Base-by-base conservation (phyloP, 1,139 yeast species). In the Eremothecium cymbalariae region DNA sequence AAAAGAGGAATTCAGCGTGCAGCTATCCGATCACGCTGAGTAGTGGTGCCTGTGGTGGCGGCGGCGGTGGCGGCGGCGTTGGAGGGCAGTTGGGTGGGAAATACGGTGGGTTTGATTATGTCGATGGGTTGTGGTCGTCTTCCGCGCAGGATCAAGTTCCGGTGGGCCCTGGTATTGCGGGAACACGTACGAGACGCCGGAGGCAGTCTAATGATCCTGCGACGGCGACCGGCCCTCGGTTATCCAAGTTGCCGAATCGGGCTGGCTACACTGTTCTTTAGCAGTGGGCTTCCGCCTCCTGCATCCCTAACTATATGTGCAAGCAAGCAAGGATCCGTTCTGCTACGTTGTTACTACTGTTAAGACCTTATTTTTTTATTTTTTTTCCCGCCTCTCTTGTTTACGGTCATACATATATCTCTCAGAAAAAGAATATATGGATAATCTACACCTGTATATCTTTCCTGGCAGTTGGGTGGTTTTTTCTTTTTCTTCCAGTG, bases 1-100 rank as follows among this genome's bases (percentile, higher is more conserved):
- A 38, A 26, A 42, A 45, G 26, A 41, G 50, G n/a, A 43, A 44
- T 22, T 43, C 50, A 8, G 30, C 38, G n/a, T 34, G 43, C 12
- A 34, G 14, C 21, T 34, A 34, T 12, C 26, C 38, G 16, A 32
- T 29, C 12, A 26, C 34, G 16, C 12, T 30, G 21, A 18, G 38
- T 12, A 25, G 18, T 8, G 23, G 18, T 15, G 14, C 18, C 18
- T 12, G 8, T 31, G 14, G 13, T 18, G n/a, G 15, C 18, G 11
- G 24, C 28, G 19, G 14, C 20, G 19, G 19, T 34, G n/a, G 15
- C 28, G 9, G 27, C 32, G n/a, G 19, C 21, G n/a, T n/a, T n/a
- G n/a, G n/a, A n/a, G n/a, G n/a, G n/a, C n/a, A n/a, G n/a, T n/a
- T n/a, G n/a, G n/a, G n/a, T n/a, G 28, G 28, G 12, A 25, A 25